These are phyloP conservation scores for Sechiopsis laciniata DNA, from an alignment of 306 rosid species.

Conservation along the genomic window DNA sequence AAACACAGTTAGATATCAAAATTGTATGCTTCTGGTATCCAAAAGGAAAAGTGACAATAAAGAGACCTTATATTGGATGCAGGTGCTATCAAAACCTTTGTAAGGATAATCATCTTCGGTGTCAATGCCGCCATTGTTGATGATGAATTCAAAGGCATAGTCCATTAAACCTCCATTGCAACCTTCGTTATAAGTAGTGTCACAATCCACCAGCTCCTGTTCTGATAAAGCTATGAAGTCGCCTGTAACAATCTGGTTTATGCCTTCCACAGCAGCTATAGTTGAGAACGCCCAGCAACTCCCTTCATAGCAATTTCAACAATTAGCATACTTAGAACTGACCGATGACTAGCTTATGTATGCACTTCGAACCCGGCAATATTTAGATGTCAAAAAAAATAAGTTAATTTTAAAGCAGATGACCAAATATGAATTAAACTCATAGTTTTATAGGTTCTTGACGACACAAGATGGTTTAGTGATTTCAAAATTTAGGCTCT, in stretches of 20 bases:
- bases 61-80: conserved; percentile 38
- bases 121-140: conserved; percentile 77
- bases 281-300: conserved; percentile 95
- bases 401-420: no score
- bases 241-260: conserved; percentile 71
- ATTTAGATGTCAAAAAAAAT: no score
- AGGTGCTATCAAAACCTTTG: conserved; percentile 39
- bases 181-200: conserved; percentile 58
- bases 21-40: not conserved
- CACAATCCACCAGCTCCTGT: conserved; percentile 91
- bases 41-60: no score
- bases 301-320: conserved; percentile 40
- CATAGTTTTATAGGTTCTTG: no score
- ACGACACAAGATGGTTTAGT: not conserved
- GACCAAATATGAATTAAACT: no score
- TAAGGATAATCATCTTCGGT: conserved; percentile 78
- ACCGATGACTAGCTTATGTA: no score
- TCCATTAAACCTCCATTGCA: conserved; percentile 83
- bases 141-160: conserved; percentile 65
- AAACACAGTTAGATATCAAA: conserved; percentile 5
- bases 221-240: conserved; percentile 65
- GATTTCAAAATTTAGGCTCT: no score
- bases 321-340: not conserved
- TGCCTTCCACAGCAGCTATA: conserved; percentile 63
- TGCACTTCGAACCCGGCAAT: no score